Base-by-base conservation (phyloP, 2,329 filamentous ascomycete species). In the Penicillium hordei region DNA sequence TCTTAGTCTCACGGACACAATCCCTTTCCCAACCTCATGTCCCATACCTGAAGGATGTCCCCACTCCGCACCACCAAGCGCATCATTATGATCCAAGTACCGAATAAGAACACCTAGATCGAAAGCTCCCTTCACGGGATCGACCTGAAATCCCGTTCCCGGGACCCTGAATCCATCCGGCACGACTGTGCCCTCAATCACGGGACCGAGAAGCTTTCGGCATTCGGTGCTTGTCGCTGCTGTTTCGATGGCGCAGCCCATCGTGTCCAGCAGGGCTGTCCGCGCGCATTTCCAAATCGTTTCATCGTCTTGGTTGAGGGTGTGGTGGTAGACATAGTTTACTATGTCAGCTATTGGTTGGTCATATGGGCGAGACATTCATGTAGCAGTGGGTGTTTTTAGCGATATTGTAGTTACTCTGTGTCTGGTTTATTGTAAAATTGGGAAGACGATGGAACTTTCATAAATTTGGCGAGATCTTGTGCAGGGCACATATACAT, bases 31-130 rank as follows among this genome's bases (percentile, higher is more conserved):
- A 29, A 5, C 21, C 2, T 4, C 12, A 31, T 29, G n/a, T 51
- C 39, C 12, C 25, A 27, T 66, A 70, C 67, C 68, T 52, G 71
- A 76, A 13, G 76, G 76, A 66, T 78, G 76, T 1, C 75, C 75
- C 76, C 76, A 78, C 64, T 79, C 76, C n/a, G 65, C 68, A 0
- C 75, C 76, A 9, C 64, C 55, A n/a, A 72, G 66, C 5, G 70
- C 75, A 66, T 79, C 77, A 50, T 77, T 79, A 49, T 77, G 75
- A 58, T 79, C 76, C 15, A 78, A 60, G 52, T 76, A 78, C 27
- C 76, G 67, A 38, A 78, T 76, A 60, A 76, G 58, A 2, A 66
- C 60, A 0, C 74, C 75, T 23, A 79, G 42, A 52, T 75, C 70
- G 53, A 78, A 78, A 15, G 76, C 72, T 0, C 74, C 76, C 46